Base-by-base conservation (phyloP, 495 filamentous ascomycete species). In the Mytilinidion resinicola region DNA sequence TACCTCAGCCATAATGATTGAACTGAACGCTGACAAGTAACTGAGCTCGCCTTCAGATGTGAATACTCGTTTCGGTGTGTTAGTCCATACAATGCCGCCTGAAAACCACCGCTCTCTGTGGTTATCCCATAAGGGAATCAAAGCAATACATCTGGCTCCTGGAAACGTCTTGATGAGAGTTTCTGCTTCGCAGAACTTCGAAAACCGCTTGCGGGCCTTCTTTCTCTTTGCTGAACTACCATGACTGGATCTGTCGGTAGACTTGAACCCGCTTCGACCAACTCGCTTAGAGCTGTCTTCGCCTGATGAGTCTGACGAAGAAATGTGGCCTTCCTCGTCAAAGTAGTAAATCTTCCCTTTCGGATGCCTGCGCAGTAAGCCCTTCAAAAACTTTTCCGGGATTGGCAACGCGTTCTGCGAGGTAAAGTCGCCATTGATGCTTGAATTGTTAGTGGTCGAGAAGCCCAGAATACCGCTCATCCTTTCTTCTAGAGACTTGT, bases 341-440 rank as follows among this genome's bases (percentile, higher is more conserved):
- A 72, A 72, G 30, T 73, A 66, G 46, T 76, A 76, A 3, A 77
- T 62, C 25, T 74, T 69, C 15, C 75, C 75, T 9, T 67, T 66
- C 0, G 74, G 73, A 53, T 70, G 75, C 17, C 57, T 54, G 17
- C 70, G 63, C 15, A 76, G 69, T 17, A 77, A 67, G 35, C 68
- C 62, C 55, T 72, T 66, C 4, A 77, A 52, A 9, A 69, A 51
- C 30, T 48, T 54, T 56, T 76, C 73, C 14, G 44, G 44, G 3
- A 48, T 20, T 11, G 44, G 15, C n/a, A 21, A 9, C 73, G 65
- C 51, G 56, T 51, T 14, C 54, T 48, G n/a, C 25, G n/a, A 1
- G 39, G 25, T 34, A 48, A 53, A 9, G 46, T 47, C 35, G 20
- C 43, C 8, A 43, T 47, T 20, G 10, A 67, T 67, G 44, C 63